Conservation (phyloP, 257 asterid species). For the Nicotiana obtusifolia region DNA sequence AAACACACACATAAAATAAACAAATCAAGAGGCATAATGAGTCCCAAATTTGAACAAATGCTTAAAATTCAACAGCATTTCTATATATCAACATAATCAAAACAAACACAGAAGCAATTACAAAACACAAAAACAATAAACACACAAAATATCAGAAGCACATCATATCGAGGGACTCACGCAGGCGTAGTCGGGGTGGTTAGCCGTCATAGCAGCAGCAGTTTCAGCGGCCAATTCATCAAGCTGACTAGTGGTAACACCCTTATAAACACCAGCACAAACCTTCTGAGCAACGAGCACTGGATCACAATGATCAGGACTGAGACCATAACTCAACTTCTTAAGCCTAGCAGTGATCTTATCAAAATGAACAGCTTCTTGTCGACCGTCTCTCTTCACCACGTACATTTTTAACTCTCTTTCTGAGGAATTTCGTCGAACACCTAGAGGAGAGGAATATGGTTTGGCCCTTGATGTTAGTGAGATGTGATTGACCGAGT, state of each 20-base stretch:
- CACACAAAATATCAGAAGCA: not conserved
- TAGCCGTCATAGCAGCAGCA: slow-evolving; percentile 91
- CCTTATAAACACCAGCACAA: slow-evolving; percentile 89
- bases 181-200: slow-evolving; percentile 92
- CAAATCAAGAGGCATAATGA: not conserved
- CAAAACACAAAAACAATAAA: not conserved
- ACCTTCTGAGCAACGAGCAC: slow-evolving; percentile 86
- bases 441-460: not conserved
- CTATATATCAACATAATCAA: not conserved
- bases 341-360: slow-evolving; percentile 89
- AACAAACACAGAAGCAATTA: not conserved
- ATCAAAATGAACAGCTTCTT: slow-evolving; percentile 88
- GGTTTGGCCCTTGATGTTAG: not conserved
- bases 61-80: not conserved
- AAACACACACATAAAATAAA: not conserved
- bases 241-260: slow-evolving; percentile 94
- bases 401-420: slow-evolving; percentile 53
- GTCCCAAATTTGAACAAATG: not conserved
- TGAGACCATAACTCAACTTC: slow-evolving; percentile 87
- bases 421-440: slow-evolving; percentile 23
- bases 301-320: slow-evolving; percentile 88
- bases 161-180: slow-evolving; percentile 35
- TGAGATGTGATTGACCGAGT: not conserved
- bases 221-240: slow-evolving; percentile 98
- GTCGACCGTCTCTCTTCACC: slow-evolving; percentile 92